Percentiles rank a stretch among this genome's conserved stretches.
phyloP scores from a whole-genome alignment of 2,329 filamentous ascomycete species.

The Exophiala xenobiotica region DNA sequence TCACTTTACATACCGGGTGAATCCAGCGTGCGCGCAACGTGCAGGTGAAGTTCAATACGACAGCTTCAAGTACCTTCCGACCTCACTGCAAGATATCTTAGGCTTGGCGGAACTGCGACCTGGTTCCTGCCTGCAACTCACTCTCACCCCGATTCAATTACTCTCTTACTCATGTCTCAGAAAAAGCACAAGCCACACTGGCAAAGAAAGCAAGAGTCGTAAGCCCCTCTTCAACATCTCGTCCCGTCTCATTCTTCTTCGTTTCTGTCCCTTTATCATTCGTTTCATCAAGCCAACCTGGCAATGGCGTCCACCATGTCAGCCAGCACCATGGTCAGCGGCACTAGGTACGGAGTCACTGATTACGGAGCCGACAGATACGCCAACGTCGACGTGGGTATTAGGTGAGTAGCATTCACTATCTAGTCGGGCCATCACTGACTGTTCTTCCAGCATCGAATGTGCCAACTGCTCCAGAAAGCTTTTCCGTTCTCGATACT shows the following conservation, averaged over 20 bases:
- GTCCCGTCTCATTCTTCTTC: not conserved
- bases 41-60: too few species aligned
- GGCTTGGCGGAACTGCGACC: not conserved
- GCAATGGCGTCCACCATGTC: not conserved
- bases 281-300: not conserved
- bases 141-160: too few species aligned
- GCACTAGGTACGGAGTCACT: too few species aligned
- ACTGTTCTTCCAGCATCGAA: conserved; percentile 39
- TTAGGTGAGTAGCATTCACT: conserved; percentile 7
- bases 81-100: too few species aligned
- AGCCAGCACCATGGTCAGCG: too few species aligned
- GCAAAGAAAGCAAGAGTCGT: conserved; percentile 21
- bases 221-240: conserved; percentile 11
- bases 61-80: too few species aligned
- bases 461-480: conserved; percentile 49
- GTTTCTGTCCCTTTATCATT: not conserved
- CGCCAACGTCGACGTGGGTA: conserved; percentile 17
- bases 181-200: conserved; percentile 21
- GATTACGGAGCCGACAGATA: too few species aligned
- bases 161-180: conserved; percentile 14
- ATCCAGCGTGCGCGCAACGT: too few species aligned
- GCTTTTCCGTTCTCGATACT: conserved; percentile 41
- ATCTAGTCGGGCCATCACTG: not conserved
- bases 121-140: too few species aligned
- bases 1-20: too few species aligned